phyloP scores from a whole-genome alignment of 768 basidiomycete species.

The Collybia sp. region DNA sequence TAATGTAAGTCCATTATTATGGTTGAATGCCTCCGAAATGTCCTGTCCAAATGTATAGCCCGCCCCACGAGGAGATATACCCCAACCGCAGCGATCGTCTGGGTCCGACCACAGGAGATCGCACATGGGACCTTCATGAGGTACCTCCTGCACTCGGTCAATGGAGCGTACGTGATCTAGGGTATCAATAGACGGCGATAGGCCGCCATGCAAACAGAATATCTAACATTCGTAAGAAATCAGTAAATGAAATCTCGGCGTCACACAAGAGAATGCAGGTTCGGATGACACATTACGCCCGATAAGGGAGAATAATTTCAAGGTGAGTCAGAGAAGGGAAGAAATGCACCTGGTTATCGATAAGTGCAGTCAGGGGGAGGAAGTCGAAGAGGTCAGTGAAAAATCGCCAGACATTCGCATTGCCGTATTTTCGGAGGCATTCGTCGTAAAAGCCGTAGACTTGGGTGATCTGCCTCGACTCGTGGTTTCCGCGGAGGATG shows the following conservation, averaged over 20 bases:
- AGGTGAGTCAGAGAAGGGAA: not conserved
- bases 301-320: slow-evolving; percentile 2
- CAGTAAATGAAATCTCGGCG: slow-evolving; percentile 10
- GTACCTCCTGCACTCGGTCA: slow-evolving; percentile 98
- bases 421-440: slow-evolving; percentile 98
- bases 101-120: slow-evolving; percentile 99
- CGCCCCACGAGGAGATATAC: slow-evolving; percentile 96
- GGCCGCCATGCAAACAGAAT: slow-evolving; percentile 97
- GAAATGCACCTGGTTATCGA: slow-evolving; percentile 93
- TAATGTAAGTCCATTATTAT: slow-evolving; percentile 96
- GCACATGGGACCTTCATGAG: slow-evolving; percentile 99
- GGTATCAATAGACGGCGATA: slow-evolving; percentile 98
- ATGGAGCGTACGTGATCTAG: slow-evolving; percentile 99
- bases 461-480: slow-evolving; percentile 98
- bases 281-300: no score
- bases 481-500: slow-evolving; percentile 97
- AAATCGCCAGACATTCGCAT: slow-evolving; percentile 99
- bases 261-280: not conserved
- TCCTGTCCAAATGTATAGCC: slow-evolving; percentile 99
- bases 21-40: slow-evolving; percentile 98
- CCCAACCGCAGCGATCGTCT: slow-evolving; percentile 99
- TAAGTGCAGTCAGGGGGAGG: slow-evolving; percentile 93
- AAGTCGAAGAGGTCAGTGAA: slow-evolving; percentile 99
- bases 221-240: slow-evolving; percentile 49
- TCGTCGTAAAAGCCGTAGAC: slow-evolving; percentile 99